phyloP scores from a whole-genome alignment of 2,329 filamentous ascomycete genomes.

The Cadophora sp. region DNA sequence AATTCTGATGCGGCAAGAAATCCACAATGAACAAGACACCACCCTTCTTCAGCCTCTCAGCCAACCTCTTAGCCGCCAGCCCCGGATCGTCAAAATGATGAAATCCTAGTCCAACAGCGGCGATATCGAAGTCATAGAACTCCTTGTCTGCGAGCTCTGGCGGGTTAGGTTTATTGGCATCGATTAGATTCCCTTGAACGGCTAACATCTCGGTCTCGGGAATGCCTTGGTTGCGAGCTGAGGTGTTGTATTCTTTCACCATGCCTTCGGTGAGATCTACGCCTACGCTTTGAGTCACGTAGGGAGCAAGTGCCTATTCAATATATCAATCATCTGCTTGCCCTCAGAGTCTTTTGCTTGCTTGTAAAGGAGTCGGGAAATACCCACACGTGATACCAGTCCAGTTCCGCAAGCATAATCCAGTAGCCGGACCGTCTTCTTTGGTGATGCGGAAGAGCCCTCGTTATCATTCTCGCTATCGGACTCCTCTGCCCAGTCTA shows the following conservation, averaged over 20 bases:
- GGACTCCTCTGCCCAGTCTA: conserved; percentile 57
- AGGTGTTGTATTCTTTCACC: conserved; percentile 70
- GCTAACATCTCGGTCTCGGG: conserved; percentile 60
- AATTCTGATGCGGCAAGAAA: conserved; percentile 60
- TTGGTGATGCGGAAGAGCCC: conserved; percentile 21
- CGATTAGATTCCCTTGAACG: conserved; percentile 63
- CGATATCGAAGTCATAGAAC: conserved; percentile 74
- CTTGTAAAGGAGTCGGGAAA: not conserved
- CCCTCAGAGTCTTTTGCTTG: not conserved
- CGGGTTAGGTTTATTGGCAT: conserved; percentile 54
- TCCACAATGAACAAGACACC: conserved; percentile 74
- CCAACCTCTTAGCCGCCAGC: conserved; percentile 64
- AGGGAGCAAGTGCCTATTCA: conserved; percentile 63
- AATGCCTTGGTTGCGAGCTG: conserved; percentile 62
- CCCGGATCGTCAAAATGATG: conserved; percentile 73
- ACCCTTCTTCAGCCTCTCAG: conserved; percentile 66
- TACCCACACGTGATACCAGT: conserved; percentile 63
- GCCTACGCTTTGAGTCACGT: conserved; percentile 67
- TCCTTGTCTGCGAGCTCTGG: conserved; percentile 58
- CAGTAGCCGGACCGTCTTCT: conserved; percentile 58
- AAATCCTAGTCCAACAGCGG: conserved; percentile 66
- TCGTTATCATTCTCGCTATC: conserved; percentile 39
- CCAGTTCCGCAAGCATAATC: conserved; percentile 83
- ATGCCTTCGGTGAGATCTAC: conserved; percentile 76
- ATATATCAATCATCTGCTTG: conserved; percentile 3